phyloP scores from a whole-genome alignment of 768 basidiomycete genomes.

The Thelephora ganbajun region DNA sequence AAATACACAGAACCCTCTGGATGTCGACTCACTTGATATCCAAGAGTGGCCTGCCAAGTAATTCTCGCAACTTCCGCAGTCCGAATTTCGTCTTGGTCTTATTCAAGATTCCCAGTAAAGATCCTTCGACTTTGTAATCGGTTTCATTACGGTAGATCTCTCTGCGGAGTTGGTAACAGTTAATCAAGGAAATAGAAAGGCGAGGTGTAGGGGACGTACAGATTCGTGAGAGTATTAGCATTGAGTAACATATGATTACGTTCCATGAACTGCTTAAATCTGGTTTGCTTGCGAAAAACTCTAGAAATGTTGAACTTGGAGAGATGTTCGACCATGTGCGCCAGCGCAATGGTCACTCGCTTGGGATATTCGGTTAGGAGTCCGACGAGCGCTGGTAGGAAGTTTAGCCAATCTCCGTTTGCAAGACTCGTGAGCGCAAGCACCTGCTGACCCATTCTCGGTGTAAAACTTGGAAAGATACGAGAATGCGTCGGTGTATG shows the following conservation, averaged over 20 bases:
- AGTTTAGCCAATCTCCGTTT: background rate
- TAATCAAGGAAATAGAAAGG: background rate
- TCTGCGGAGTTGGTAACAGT: slow-evolving; percentile 16
- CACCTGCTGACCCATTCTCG: slow-evolving; percentile 22
- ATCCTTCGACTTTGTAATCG: slow-evolving; percentile 57
- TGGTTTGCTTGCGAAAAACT: slow-evolving; percentile 60
- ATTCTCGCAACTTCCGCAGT: slow-evolving; percentile 63
- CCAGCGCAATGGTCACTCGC: slow-evolving; percentile 55
- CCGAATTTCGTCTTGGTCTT: slow-evolving; percentile 84
- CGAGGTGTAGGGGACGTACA: slow-evolving; percentile 24
- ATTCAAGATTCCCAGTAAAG: slow-evolving; percentile 77
- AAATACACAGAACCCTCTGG: background rate
- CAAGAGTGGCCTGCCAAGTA: slow-evolving; percentile 79
- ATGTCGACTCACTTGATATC: slow-evolving; percentile 39
- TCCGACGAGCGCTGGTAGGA: slow-evolving; percentile 29
- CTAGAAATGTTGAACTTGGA: slow-evolving; percentile 65
- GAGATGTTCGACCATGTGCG: slow-evolving; percentile 59
- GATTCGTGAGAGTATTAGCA: slow-evolving; percentile 75
- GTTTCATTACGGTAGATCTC: slow-evolving; percentile 92
- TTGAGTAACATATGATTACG: slow-evolving; percentile 78
- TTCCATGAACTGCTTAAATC: slow-evolving; percentile 68
- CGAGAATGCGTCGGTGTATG: slow-evolving; percentile 59
- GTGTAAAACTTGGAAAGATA: slow-evolving; percentile 54
- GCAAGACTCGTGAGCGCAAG: slow-evolving; percentile 1
- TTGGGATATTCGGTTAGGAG: slow-evolving; percentile 53